Evolutionary conservation across 2,329 filamentous ascomycete species (phyloP).

Genomic region (Diaporthe humulicola): DNA sequence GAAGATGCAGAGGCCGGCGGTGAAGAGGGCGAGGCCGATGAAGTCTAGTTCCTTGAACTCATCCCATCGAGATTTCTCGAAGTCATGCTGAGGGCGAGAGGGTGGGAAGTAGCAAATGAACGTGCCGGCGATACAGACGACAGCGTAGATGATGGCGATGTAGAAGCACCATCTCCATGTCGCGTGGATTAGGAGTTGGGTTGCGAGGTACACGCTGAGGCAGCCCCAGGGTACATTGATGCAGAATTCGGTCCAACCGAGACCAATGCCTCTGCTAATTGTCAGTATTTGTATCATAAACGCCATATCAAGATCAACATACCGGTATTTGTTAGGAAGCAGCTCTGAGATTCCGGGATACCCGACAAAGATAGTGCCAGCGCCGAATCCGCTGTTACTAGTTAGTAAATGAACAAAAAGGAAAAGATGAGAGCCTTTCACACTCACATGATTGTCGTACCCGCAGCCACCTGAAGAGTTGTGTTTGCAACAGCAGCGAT

Average conservation of each 20-base stretch:
- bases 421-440: no score
- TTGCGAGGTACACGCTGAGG: constrained; percentile 47
- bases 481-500: constrained; percentile 45
- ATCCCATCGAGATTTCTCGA: constrained; percentile 47
- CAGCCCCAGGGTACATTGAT: constrained; percentile 47
- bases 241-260: constrained; percentile 49
- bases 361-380: constrained; percentile 50
- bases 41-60: constrained; percentile 49
- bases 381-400: constrained; percentile 45
- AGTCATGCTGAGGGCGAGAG: constrained; percentile 46
- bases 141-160: constrained; percentile 46
- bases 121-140: constrained; percentile 44
- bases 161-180: constrained; percentile 48
- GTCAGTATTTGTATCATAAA: background rate
- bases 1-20: constrained; percentile 42
- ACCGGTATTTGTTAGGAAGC: constrained; percentile 52
- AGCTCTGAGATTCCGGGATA: constrained; percentile 51
- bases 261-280: constrained; percentile 42
- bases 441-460: constrained; percentile 45
- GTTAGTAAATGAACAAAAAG: background rate
- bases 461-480: constrained; percentile 45
- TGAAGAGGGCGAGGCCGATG: constrained; percentile 45
- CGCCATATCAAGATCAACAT: background rate
- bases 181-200: constrained; percentile 46
- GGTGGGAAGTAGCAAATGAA: constrained; percentile 46